phyloP scores from a whole-genome alignment of 2,329 filamentous ascomycete species.

The Neocatenulostroma microsporum region DNA sequence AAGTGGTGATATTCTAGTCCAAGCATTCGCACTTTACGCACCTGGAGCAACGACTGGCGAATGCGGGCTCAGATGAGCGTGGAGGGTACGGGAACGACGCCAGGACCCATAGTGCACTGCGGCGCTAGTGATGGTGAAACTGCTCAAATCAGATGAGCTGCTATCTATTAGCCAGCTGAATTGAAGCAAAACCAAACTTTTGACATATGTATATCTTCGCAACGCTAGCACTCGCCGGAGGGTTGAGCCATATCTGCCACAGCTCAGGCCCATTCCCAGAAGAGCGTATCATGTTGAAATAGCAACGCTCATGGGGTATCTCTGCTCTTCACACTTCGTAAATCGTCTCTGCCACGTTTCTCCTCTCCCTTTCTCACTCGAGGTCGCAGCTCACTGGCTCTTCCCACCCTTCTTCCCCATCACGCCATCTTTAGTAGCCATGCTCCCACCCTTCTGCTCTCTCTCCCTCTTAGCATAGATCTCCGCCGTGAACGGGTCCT shows the following conservation, averaged over 20 bases:
- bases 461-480: conserved; percentile 84
- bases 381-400: background rate
- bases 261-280: too few relatives aligned
- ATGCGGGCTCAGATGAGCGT: too few relatives aligned
- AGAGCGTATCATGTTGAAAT: conserved; percentile 31
- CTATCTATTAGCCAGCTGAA: background rate
- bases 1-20: too few relatives aligned
- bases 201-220: conserved; percentile 1
- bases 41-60: too few relatives aligned
- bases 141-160: too few relatives aligned
- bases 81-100: too few relatives aligned
- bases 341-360: background rate
- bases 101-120: too few relatives aligned
- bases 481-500: conserved; percentile 87
- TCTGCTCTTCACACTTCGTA: conserved; percentile 6
- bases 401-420: conserved; percentile 1
- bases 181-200: conserved; percentile 1
- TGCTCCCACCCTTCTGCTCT: conserved; percentile 33
- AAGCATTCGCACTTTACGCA: too few relatives aligned
- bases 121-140: too few relatives aligned
- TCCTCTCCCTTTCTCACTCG: conserved; percentile 2
- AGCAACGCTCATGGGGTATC: conserved; percentile 16
- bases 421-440: conserved; percentile 11
- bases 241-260: too few relatives aligned
- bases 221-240: conserved; percentile 16